phyloP scores from a whole-genome alignment of 108 stramenopile species.

The Thalassiosira profunda region DNA sequence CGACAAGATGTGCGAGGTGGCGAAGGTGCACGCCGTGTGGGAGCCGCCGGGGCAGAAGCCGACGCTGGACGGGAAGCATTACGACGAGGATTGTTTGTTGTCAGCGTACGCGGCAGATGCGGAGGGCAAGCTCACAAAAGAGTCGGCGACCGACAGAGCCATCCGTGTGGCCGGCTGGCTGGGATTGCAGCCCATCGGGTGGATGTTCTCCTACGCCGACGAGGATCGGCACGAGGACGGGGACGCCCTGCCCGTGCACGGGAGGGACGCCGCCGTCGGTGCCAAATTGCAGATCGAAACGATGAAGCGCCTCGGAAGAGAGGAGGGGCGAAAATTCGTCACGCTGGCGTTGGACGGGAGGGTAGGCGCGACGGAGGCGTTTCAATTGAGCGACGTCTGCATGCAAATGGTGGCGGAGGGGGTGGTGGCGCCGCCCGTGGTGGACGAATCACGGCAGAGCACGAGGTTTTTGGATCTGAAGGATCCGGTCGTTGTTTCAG shows the following conservation, averaged over 20 bases:
- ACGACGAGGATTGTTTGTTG: constrained; percentile 29
- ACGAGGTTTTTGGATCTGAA: constrained; percentile 53
- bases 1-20: constrained; percentile 74
- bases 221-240: constrained; percentile 64
- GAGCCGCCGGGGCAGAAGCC: constrained; percentile 64
- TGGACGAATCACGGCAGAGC: constrained; percentile 26
- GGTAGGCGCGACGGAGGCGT: constrained; percentile 86
- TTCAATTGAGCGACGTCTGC: constrained; percentile 83
- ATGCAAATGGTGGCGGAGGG: constrained; percentile 92
- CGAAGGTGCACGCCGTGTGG: constrained; percentile 89
- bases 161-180: constrained; percentile 62
- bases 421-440: constrained; percentile 32
- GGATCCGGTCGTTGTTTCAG: constrained; percentile 72
- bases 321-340: constrained; percentile 70
- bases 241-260: constrained; percentile 71
- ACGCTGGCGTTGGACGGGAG: constrained; percentile 82
- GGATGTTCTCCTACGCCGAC: constrained; percentile 84
- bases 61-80: constrained; percentile 28
- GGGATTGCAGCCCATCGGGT: constrained; percentile 77
- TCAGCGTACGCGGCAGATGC: constrained; percentile 14
- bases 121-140: constrained; percentile 17
- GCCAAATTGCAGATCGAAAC: constrained; percentile 67
- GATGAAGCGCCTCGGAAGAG: constrained; percentile 59
- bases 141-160: constrained; percentile 42
- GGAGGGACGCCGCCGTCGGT: constrained; percentile 58